A percentile compares a stretch with the other conserved stretches of the same genome.
Evolutionary conservation across 768 basidiomycete genomes (phyloP).

Genomic region (Rhodotorula kratochvilovae): DNA sequence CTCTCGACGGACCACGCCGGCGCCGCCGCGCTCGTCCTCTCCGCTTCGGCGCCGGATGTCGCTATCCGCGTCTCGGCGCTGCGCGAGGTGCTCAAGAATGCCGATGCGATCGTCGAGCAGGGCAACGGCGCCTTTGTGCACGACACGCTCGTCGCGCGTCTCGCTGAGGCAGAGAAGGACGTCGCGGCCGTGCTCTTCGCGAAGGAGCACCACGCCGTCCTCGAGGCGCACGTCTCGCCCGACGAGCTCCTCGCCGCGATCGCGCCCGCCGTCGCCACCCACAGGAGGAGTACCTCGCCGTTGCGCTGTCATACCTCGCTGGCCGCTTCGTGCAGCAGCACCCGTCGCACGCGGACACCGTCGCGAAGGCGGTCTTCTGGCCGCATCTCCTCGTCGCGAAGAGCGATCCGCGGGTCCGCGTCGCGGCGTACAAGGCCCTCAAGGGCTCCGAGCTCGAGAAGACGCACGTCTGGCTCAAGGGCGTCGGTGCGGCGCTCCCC

Average conservation of each 20-base stretch:
- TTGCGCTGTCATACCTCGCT: conserved; percentile 51
- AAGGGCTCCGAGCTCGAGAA: conserved; percentile 16
- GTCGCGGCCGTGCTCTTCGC: conserved; percentile 69
- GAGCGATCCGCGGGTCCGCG: not conserved
- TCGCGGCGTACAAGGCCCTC: not conserved
- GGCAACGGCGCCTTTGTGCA: conserved; percentile 50
- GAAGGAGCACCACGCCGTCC: conserved; percentile 46
- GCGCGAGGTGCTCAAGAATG: conserved; percentile 51
- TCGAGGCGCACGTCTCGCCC: conserved; percentile 46
- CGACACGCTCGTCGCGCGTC: conserved; percentile 63
- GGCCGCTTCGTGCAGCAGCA: conserved; percentile 55
- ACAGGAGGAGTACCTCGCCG: conserved; percentile 16
- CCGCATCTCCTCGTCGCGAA: conserved; percentile 18
- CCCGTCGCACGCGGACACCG: conserved; percentile 1
- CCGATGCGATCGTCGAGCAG: conserved; percentile 18
- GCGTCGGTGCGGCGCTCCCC: not conserved
- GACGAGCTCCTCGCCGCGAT: conserved; percentile 42
- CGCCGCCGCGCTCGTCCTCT: conserved; percentile 20
- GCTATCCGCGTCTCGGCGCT: conserved; percentile 57
- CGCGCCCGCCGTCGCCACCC: conserved; percentile 25
- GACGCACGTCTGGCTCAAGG: conserved; percentile 26
- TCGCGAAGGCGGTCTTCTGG: conserved; percentile 28
- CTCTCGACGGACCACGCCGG: not conserved
- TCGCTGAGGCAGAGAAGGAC: conserved; percentile 60
- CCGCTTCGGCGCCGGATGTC: conserved; percentile 53